Evolutionary conservation across 805 yeast species (phyloP).

Genomic region (Pichia cephalocereana): DNA sequence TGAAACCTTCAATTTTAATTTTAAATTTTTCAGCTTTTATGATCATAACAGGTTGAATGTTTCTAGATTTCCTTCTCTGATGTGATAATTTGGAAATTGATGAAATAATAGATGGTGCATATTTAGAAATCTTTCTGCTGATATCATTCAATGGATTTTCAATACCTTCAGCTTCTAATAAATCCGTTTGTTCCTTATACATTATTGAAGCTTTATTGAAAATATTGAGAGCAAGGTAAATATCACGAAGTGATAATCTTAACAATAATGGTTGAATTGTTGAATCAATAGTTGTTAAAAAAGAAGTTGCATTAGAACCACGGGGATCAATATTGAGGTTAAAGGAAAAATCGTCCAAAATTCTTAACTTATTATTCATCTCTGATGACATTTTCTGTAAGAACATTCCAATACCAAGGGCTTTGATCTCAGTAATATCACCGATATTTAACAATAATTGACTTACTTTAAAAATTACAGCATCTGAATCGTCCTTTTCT

Average conservation of each 20-base stretch:
- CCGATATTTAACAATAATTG: conserved; percentile 67
- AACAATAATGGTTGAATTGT: conserved; percentile 73
- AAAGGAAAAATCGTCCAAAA: conserved; percentile 83
- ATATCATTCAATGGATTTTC: conserved; percentile 50
- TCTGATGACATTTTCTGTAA: conserved; percentile 63
- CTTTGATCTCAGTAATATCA: conserved; percentile 54
- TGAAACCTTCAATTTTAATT: conserved; percentile 62
- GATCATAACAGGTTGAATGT: conserved; percentile 29
- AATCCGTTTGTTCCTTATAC: conserved; percentile 23
- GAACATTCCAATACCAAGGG: conserved; percentile 79
- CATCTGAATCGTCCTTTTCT: conserved; percentile 59
- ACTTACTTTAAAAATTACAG: conserved; percentile 81
- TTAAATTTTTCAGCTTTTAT: conserved; percentile 61
- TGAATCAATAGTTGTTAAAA: conserved; percentile 55
- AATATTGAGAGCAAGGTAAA: conserved; percentile 66
- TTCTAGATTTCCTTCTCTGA: conserved; percentile 2
- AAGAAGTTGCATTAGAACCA: conserved; percentile 49
- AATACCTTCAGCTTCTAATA: conserved; percentile 4
- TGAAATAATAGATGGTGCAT: conserved; percentile 59
- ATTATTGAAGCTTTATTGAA: conserved; percentile 61
- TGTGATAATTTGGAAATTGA: conserved; percentile 32
- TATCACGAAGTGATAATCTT: conserved; percentile 81
- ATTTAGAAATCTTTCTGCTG: conserved; percentile 47
- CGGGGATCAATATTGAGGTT: conserved; percentile 65
- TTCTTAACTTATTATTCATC: conserved; percentile 54